Base-by-base conservation (phyloP, 345 rosid genomes). In the Lumnitzera littorea region DNA sequence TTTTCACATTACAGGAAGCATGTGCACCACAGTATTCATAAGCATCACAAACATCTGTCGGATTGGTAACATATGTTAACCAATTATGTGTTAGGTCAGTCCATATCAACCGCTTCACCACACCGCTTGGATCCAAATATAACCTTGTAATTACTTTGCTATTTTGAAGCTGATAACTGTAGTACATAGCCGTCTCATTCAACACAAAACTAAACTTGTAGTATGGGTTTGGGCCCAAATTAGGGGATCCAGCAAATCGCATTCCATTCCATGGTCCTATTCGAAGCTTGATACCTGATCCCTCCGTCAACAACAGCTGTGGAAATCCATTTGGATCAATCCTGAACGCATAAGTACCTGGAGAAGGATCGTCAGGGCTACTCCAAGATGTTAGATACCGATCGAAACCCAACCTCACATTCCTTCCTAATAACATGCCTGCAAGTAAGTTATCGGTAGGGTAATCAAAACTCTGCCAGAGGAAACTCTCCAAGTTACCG, bases 191-290 rank as follows among this genome's bases (percentile, higher is more conserved):
- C 8, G 25, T 48, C 13, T 64, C 51, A 11, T 50, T 60, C 14
- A 9, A 43, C 6, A 58, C 57, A 15, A 54, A 50, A 2, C 11
- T 20, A 8, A 9, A 48, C 7, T 13, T 48, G 36, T 11, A 49
- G 2, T 48, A 0, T 11, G 60, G 29, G 25, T 57, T 15, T 27
- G 46, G 51, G n/a, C 11, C 36, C 20, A 47, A 1, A 5, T 2
- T 8, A 17, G 52, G 58, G 11, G 55, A 0, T 10, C 72, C 67
- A 0, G 53, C 57, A n/a, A 46, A 68, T 13, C 58, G 36, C 14
- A 62, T 9, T 12, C 67, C 72, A 51, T 68, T 60, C 74, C 74
- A 70, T 2, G 69, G 49, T 14, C 74, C 74, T 7, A 52, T 14
- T 50, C 72, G 7, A 15, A 13, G 54, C 20, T 46, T 23, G 25